Conservation (phyloP, 108 stramenopile genomes). For the Aureococcus anophagefferens region DNA sequence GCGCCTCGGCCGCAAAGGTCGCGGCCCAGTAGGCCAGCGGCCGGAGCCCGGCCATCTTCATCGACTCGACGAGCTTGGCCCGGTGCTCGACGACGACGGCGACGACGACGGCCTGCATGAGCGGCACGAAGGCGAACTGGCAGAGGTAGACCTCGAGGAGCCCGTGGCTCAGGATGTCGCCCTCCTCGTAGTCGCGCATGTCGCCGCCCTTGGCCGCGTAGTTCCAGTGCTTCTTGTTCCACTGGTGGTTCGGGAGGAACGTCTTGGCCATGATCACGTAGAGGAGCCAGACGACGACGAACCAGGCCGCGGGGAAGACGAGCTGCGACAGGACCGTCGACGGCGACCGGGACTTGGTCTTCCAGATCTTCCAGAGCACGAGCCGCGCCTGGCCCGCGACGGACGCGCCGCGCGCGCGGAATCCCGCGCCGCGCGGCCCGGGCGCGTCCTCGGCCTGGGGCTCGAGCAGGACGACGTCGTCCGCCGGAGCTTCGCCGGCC, state of each 20-base stretch:
- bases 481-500: not conserved
- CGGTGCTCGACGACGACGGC: not conserved
- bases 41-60: not conserved
- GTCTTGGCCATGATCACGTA: not conserved
- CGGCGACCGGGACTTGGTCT: not conserved
- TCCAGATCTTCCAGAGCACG: not conserved
- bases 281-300: not conserved
- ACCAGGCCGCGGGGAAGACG: not conserved
- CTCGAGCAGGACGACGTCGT: not conserved
- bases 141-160: not conserved
- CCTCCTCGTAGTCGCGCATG: not conserved
- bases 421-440: not conserved
- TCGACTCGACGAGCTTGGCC: not conserved
- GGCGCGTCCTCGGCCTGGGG: not conserved
- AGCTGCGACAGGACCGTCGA: not conserved
- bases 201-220: not conserved
- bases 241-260: not conserved
- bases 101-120: not conserved
- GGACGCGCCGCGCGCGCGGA: not conserved
- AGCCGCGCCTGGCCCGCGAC: not conserved
- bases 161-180: not conserved
- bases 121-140: not conserved
- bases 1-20: not conserved
- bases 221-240: not conserved
- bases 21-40: not conserved